Base-by-base conservation (phyloP, 495 filamentous ascomycete species). In the Usnea hakonensis region DNA sequence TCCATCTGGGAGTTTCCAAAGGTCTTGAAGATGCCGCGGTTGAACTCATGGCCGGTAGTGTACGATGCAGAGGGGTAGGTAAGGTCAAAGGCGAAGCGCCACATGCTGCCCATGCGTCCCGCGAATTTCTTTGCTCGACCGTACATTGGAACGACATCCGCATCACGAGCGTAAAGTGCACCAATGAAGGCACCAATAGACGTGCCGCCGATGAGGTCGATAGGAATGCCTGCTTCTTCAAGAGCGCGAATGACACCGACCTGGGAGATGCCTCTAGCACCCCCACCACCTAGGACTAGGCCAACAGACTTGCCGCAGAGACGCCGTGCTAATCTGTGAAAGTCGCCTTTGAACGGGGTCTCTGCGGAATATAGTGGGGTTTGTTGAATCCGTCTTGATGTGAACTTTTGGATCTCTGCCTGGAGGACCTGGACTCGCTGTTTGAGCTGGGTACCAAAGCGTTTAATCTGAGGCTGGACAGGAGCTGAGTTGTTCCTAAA, bases 121-220 rank as follows among this genome's bases (percentile, higher is more conserved):
- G 93, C 86, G 70, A 98, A 98, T 70, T 96, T 95, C 81, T 98
- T 97, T 21, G 90, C 93, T 26, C 93, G 82, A 3, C 93, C 91
- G 65, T 95, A 96, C 83, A 97, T 95, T 11, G 94, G 94, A 2
- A 98, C 91, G 9, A 97, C 86, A 72, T 97, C 95, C 13, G 94
- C 95, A 70, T 98, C 94, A 38, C 93, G 87, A 13, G 94, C 95
- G 71, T 98, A 98, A 6, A 98, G 77, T 0, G 89, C 94, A 4
- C 95, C 94, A 68, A 97, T 93, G 72, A 98, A 97, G 5, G 95
- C 85, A n/a, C 94, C 94, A 65, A 98, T 98, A 0, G 94, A 97
- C 2, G 94, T 98, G 9, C 94, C 94, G 13, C 95, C 94, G 48
- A 98, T 82, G 26, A 98, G 90, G 72, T 98, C 94, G 63, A 98